These are phyloP conservation scores for Quercus lobata DNA, from an alignment of 331 rosid genomes.

Conservation along the genomic window DNA sequence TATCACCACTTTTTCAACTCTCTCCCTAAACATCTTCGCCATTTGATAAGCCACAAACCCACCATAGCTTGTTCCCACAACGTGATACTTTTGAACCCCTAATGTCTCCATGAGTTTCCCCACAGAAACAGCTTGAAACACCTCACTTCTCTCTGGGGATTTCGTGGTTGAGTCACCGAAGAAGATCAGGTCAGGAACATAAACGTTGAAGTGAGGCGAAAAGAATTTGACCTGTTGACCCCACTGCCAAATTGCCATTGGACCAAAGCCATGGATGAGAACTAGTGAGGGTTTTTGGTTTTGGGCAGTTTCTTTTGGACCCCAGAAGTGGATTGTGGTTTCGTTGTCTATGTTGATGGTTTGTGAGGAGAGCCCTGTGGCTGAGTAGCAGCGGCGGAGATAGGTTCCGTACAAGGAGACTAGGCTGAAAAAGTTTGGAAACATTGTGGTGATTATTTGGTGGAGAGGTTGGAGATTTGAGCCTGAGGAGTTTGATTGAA, in stretches of 20 bases:
- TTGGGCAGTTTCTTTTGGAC: constrained; percentile 31
- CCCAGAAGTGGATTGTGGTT: constrained; percentile 75
- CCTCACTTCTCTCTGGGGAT: constrained; percentile 50
- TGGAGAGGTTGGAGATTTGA: not conserved
- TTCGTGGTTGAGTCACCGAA: constrained; percentile 71
- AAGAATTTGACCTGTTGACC: constrained; percentile 69
- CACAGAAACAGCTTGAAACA: constrained; percentile 60
- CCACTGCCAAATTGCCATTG: constrained; percentile 84
- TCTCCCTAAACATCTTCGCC: constrained; percentile 62
- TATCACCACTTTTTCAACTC: constrained; percentile 70
- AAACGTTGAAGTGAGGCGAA: constrained; percentile 52
- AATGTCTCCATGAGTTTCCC: constrained; percentile 58
- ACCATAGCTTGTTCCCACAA: constrained; percentile 85
- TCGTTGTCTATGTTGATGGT: constrained; percentile 41
- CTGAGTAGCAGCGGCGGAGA: constrained; percentile 68
- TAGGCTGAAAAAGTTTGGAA: constrained; percentile 54
- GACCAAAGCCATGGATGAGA: constrained; percentile 88
- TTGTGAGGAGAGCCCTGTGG: constrained; percentile 59
- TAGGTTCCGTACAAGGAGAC: constrained; percentile 43
- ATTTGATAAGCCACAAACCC: constrained; percentile 77
- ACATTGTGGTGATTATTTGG: constrained; percentile 28
- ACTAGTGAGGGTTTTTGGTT: constrained; percentile 40
- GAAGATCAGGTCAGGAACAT: constrained; percentile 82
- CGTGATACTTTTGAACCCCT: constrained; percentile 39
- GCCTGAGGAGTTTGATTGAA: not conserved